Evolutionary conservation across 2,329 filamentous ascomycete species (phyloP), one percentile per base, ranked within the genome.

Genomic region (Allantophomopsis cytisporea): DNA sequence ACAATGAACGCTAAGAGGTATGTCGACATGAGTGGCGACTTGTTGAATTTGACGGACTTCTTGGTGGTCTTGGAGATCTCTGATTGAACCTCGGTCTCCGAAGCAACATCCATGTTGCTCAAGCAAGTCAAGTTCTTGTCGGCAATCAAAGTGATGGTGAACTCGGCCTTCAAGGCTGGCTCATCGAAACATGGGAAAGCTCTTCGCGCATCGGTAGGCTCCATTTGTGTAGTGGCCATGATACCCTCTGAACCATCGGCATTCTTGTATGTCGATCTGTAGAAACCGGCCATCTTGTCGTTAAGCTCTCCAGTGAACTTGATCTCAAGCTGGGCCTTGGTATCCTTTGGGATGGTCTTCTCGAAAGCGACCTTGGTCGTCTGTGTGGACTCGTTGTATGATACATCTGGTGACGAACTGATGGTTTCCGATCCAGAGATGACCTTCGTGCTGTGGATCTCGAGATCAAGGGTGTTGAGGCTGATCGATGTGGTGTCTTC

Each of bases 171-270:
- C 50, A 96, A 71, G 18, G 86, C 81, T 20, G 89, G 89, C 66
- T 96, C 91, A 56, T 96, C 89, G 59, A 95, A 95, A 64, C 89
- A 95, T 34, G 89, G 89, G 64, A 96, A 94, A 6, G 89, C 87
- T 51, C 88, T 74, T 52, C 89, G 76, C 45, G 86, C 88, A 64
- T 96, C 89, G 12, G 89, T 95, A 31, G 89, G 81, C 66, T 96
- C 89, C 83, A 96, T 94, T 68, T 96, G 89, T 14, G 85, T 85
- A 18, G 87, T 89, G 20, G 88, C 89, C 55, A 96, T 70, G 57
- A 88, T 82, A 49, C 83, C 83, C 42, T 80, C 78, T 43, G 75
- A 76, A 31, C 89, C 89, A 54, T 91, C 77, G 37, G 74, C 63
- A 44, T 76, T 79, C 68, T 91, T 93, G 69, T 89, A 96, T 6